A percentile compares a stretch with the other conserved stretches of the same genome.
Evolutionary conservation across 805 yeast genomes (phyloP).

Genomic region (Schizosaccharomyces lindneri): DNA sequence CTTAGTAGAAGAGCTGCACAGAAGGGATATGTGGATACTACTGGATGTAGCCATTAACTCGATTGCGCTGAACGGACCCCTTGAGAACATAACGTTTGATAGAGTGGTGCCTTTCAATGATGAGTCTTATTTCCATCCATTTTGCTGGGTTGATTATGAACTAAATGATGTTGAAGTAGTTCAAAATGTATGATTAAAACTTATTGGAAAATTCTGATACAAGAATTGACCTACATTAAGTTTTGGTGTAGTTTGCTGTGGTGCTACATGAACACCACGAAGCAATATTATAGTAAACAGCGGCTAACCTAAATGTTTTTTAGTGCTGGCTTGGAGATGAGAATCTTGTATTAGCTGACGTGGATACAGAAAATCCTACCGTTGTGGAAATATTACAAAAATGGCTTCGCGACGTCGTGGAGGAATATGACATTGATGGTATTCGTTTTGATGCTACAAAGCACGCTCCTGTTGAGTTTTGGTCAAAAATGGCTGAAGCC

Average conservation of each 20-base stretch:
- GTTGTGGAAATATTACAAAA: not conserved
- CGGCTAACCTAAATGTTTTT: not conserved
- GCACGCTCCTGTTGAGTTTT: slow-evolving; percentile 1
- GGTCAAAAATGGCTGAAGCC: not conserved
- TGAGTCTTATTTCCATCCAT: not conserved
- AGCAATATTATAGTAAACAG: no score
- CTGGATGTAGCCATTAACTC: slow-evolving; percentile 4
- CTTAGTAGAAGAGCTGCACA: slow-evolving; percentile 2
- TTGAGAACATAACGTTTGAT: not conserved
- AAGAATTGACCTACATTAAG: not conserved
- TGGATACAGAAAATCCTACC: not conserved
- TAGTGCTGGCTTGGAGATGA: slow-evolving; percentile 4
- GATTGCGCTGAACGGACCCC: not conserved
- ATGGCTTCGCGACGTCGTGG: slow-evolving; percentile 1
- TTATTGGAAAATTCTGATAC: not conserved
- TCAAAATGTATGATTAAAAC: not conserved
- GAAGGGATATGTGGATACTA: slow-evolving; percentile 4
- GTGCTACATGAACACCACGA: no score
- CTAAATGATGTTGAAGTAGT: not conserved
- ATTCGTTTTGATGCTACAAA: slow-evolving; percentile 4
- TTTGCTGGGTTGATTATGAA: slow-evolving; percentile 3
- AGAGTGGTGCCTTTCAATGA: slow-evolving; percentile 2
- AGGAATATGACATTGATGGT: slow-evolving; percentile 3
- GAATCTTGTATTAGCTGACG: not conserved
- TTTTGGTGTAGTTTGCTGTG: no score